Percentiles rank a stretch among this genome's conserved stretches.
phyloP scores from a whole-genome alignment of 352 stramenopile genomes.

The Phytophthora meadii region DNA sequence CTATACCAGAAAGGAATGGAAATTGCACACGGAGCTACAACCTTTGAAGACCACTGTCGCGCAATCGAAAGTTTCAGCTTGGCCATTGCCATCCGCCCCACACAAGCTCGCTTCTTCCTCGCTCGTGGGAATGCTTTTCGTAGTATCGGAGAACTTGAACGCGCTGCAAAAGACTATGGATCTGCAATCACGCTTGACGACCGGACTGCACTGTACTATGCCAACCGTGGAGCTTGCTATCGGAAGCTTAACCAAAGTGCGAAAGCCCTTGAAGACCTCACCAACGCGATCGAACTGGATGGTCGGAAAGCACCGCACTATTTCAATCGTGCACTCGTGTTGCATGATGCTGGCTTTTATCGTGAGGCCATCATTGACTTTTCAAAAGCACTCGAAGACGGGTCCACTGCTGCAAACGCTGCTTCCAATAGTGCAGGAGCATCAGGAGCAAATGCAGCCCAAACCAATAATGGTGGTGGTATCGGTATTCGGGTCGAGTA shows the following conservation, averaged over 20 bases:
- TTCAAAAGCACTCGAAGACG: slow-evolving; percentile 76
- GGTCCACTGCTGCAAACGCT: slow-evolving; percentile 29
- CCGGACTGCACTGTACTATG: slow-evolving; percentile 72
- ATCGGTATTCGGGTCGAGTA: slow-evolving; percentile 72
- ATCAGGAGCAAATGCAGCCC: neutral
- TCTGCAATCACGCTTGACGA: slow-evolving; percentile 70
- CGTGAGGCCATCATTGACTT: slow-evolving; percentile 79
- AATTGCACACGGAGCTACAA: slow-evolving; percentile 60
- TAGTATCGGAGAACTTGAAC: slow-evolving; percentile 72
- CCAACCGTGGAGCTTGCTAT: slow-evolving; percentile 73
- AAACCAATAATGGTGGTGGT: slow-evolving; percentile 13
- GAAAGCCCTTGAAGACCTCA: slow-evolving; percentile 75
- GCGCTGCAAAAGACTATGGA: slow-evolving; percentile 66
- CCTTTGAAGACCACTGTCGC: slow-evolving; percentile 67
- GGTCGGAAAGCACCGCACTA: slow-evolving; percentile 75
- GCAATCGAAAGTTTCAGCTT: slow-evolving; percentile 82
- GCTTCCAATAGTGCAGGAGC: slow-evolving; percentile 11
- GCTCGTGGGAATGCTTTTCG: slow-evolving; percentile 78
- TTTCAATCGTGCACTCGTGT: slow-evolving; percentile 77
- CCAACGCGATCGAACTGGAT: slow-evolving; percentile 73
- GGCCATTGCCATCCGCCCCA: slow-evolving; percentile 72
- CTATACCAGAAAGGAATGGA: slow-evolving; percentile 83
- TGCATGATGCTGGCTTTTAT: slow-evolving; percentile 71
- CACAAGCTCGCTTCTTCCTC: slow-evolving; percentile 80
- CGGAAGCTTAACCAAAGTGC: slow-evolving; percentile 71